A percentile compares a stretch with the other conserved stretches of the same genome.
Conservation (phyloP, 2,329 filamentous ascomycete genomes). For the Diaporthe destruens region DNA sequence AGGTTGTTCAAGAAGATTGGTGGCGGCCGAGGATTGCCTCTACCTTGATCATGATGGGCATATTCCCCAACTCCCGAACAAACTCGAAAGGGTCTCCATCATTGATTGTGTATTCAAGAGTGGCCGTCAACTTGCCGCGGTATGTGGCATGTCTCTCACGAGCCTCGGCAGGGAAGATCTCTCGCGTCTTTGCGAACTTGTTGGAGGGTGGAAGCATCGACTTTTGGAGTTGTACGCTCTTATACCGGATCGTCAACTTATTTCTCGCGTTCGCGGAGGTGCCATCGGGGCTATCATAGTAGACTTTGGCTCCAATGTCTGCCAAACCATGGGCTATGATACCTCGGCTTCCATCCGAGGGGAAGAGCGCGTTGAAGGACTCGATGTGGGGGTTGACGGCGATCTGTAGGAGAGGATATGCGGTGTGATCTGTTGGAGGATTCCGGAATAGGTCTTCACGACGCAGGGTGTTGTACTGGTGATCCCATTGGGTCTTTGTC, state of each 20-base stretch:
- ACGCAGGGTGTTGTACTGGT: conserved; percentile 86
- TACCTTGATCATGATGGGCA: conserved; percentile 95
- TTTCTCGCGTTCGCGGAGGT: conserved; percentile 74
- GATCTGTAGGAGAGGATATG: conserved; percentile 86
- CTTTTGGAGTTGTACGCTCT: conserved; percentile 85
- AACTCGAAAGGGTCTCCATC: conserved; percentile 86
- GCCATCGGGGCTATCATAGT: conserved; percentile 83
- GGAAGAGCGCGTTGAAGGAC: conserved; percentile 93
- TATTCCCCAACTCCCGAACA: conserved; percentile 84
- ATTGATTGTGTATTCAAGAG: conserved; percentile 89
- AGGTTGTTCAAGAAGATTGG: conserved; percentile 44
- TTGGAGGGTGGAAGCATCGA: conserved; percentile 83
- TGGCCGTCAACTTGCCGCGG: conserved; percentile 84
- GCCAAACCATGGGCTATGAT: conserved; percentile 79
- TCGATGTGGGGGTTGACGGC: conserved; percentile 94
- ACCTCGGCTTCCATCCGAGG: conserved; percentile 70
- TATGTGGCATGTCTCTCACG: conserved; percentile 94
- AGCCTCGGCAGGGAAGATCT: conserved; percentile 92
- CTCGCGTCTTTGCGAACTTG: conserved; percentile 85
- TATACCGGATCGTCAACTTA: conserved; percentile 81
- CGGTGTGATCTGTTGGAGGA: conserved; percentile 86
- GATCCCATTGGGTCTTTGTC: conserved; percentile 82
- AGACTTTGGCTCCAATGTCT: conserved; percentile 92
- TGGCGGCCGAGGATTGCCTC: conserved; percentile 47
- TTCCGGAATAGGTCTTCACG: conserved; percentile 91